Evolutionary conservation across 202 grass and related monocot genomes (phyloP).

Genomic region (Saccharum hybrid): DNA sequence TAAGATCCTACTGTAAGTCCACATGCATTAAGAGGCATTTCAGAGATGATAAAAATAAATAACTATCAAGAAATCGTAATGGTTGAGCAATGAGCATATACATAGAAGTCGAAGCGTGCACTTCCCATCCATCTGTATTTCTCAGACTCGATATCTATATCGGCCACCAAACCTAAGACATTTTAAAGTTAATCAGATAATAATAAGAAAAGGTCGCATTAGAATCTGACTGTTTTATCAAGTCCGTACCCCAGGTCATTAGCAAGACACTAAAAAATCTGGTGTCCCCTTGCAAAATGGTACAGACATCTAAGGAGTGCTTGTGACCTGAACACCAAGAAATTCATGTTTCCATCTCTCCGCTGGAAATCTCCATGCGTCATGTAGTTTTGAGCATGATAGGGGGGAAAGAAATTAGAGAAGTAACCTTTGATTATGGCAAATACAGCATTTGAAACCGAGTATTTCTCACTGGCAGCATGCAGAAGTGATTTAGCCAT

Average conservation of each 20-base stretch:
- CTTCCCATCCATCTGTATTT: slow-evolving; percentile 94
- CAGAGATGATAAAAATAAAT: neutral
- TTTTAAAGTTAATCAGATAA: slow-evolving; percentile 20
- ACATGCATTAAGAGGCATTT: neutral
- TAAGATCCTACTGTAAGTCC: neutral
- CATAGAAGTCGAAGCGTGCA: slow-evolving; percentile 74
- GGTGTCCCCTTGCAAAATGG: slow-evolving; percentile 58
- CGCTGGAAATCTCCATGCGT: neutral
- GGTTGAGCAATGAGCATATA: slow-evolving; percentile 43
- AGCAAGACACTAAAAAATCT: slow-evolving; percentile 66
- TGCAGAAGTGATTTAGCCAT: slow-evolving; percentile 88
- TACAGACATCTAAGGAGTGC: slow-evolving; percentile 66
- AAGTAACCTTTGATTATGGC: slow-evolving; percentile 74
- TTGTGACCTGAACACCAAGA: slow-evolving; percentile 49
- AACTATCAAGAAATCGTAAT: slow-evolving; percentile 10
- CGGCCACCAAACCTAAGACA: slow-evolving; percentile 73
- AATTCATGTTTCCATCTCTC: neutral
- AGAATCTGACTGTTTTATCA: neutral
- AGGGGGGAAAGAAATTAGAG: neutral
- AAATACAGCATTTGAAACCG: slow-evolving; percentile 70
- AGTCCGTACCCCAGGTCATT: slow-evolving; percentile 67
- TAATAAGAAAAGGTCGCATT: neutral
- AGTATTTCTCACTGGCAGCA: slow-evolving; percentile 53
- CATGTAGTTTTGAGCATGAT: neutral
- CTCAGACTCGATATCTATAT: slow-evolving; percentile 89